Evolutionary conservation across 768 basidiomycete species (phyloP).

Genomic region (Sutorius australiensis): DNA sequence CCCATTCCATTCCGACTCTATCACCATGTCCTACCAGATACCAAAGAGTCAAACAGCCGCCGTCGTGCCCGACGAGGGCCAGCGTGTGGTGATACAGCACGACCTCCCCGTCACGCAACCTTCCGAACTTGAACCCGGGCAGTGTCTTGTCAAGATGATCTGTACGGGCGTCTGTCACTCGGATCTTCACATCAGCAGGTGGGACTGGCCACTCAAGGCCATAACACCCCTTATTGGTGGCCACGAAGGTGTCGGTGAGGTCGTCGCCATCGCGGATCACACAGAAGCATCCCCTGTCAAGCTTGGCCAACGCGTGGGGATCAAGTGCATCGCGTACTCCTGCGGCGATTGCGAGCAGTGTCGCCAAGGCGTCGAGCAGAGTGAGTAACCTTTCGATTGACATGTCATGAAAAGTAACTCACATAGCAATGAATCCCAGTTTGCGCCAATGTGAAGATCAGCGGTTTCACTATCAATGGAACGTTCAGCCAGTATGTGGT

Average conservation of each 20-base stretch:
- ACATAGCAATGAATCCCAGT: slow-evolving; percentile 32
- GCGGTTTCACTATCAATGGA: slow-evolving; percentile 75
- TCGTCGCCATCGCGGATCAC: slow-evolving; percentile 75
- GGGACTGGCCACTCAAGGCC: slow-evolving; percentile 78
- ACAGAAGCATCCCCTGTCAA: slow-evolving; percentile 59
- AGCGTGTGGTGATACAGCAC: slow-evolving; percentile 30
- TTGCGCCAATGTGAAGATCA: slow-evolving; percentile 55
- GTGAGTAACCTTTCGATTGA: slow-evolving; percentile 34
- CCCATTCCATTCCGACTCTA: too few relatives aligned
- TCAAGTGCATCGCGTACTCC: slow-evolving; percentile 76
- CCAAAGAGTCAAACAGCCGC: slow-evolving; percentile 43
- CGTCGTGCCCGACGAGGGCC: slow-evolving; percentile 32
- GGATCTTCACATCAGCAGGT: slow-evolving; percentile 69
- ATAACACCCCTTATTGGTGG: slow-evolving; percentile 71
- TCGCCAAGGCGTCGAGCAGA: slow-evolving; percentile 70
- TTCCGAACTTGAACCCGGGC: slow-evolving; percentile 56
- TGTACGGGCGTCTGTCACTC: slow-evolving; percentile 87
- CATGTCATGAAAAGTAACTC: background rate
- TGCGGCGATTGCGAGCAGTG: slow-evolving; percentile 78
- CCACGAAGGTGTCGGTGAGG: slow-evolving; percentile 78
- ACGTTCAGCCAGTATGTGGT: slow-evolving; percentile 71
- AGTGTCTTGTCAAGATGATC: slow-evolving; percentile 72
- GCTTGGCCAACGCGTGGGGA: slow-evolving; percentile 75
- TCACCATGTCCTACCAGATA: slow-evolving; percentile 23
- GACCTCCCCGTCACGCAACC: slow-evolving; percentile 57